These are phyloP conservation scores for Neopestalotiopsis rosae DNA, from an alignment of 2,329 filamentous ascomycete genomes.

Conservation along the genomic window DNA sequence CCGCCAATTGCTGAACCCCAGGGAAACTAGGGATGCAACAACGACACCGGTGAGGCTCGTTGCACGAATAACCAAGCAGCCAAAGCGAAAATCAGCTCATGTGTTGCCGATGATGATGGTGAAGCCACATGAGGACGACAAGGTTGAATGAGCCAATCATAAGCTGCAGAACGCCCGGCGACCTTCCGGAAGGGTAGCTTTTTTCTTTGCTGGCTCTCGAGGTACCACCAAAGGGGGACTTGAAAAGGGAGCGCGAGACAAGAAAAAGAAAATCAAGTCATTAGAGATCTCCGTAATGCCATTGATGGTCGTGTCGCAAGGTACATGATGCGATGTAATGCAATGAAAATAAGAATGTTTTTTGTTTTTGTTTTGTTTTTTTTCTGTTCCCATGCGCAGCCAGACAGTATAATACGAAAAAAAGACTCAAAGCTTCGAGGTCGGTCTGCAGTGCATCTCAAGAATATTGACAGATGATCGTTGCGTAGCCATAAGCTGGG, in stretches of 20 bases:
- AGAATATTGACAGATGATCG: background rate
- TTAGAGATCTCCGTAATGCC: background rate
- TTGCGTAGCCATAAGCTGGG: background rate
- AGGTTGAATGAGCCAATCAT: background rate
- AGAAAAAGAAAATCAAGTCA: background rate
- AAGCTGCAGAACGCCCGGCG: background rate
- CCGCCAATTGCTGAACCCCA: background rate
- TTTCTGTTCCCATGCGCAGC: background rate
- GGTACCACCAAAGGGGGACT: background rate
- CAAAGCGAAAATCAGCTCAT: background rate
- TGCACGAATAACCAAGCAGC: background rate
- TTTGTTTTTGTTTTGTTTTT: background rate
- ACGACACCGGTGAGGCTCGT: background rate
- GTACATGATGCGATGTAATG: slow-evolving; percentile 4
- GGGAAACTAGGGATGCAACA: background rate
- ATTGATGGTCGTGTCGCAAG: background rate
- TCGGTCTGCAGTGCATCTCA: background rate
- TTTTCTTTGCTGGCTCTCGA: background rate
- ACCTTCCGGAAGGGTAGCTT: background rate
- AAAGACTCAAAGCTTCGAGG: background rate
- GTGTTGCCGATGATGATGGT: background rate
- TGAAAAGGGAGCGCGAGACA: background rate
- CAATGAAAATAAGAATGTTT: background rate
- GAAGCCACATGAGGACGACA: background rate
- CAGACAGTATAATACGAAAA: background rate